Evolutionary conservation across 2,329 filamentous ascomycete species (phyloP).

Genomic region (Cordyceps tenuipes): DNA sequence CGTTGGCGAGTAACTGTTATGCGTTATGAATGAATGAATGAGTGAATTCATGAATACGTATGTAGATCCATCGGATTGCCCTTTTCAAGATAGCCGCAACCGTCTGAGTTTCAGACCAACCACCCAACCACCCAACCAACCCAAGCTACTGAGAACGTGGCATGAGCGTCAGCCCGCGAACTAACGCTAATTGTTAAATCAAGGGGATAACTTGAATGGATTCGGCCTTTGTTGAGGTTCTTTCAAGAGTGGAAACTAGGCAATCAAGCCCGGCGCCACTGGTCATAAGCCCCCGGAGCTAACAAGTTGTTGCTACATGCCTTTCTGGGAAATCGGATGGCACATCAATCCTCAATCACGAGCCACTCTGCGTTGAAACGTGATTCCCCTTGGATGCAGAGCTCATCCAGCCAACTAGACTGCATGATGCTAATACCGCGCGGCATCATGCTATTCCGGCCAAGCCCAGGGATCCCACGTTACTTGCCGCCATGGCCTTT

Average conservation of each 20-base stretch:
- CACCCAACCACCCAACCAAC: too few species aligned
- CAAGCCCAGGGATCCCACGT: conserved; percentile 5
- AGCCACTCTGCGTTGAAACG: conserved; percentile 5
- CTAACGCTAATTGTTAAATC: not conserved
- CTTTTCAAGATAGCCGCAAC: too few species aligned
- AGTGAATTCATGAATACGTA: not conserved
- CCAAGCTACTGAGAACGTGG: not conserved
- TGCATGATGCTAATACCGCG: not conserved
- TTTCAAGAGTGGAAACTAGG: not conserved
- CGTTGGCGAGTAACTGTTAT: not conserved
- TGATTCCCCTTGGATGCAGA: conserved; percentile 3
- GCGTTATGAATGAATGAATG: not conserved
- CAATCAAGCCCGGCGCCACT: not conserved
- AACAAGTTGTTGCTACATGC: conserved; percentile 10
- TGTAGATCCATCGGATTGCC: too few species aligned
- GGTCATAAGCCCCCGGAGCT: conserved; percentile 2
- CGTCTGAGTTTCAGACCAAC: not conserved
- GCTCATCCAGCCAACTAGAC: not conserved
- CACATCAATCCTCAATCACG: not conserved
- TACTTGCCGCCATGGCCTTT: not conserved
- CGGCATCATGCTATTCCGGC: not conserved
- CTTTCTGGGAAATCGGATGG: conserved; percentile 3
- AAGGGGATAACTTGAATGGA: not conserved
- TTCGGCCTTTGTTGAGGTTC: not conserved
- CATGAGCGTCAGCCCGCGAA: conserved; percentile 3